A percentile compares a stretch with the other conserved stretches of the same genome.
Evolutionary conservation across 1,284 basidiomycete species (phyloP).

Genomic region (Leucoagaricus sp.): DNA sequence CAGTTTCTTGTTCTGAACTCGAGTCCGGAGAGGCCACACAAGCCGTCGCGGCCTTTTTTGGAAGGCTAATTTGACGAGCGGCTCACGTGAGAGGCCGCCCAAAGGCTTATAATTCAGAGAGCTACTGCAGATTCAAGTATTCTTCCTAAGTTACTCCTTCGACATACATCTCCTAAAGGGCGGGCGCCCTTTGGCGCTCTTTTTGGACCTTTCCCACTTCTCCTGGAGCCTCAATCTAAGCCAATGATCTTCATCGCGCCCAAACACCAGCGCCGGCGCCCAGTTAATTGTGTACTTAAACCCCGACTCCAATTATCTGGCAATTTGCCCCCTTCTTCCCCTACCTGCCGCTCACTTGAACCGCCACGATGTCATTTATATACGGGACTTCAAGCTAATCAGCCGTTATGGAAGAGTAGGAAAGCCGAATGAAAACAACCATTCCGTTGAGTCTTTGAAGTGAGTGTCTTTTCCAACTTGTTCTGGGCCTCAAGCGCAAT

Average conservation of each 20-base stretch:
- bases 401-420: too few species aligned
- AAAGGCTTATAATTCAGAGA: neutral
- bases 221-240: too few species aligned
- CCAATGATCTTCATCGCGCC: neutral
- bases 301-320: neutral
- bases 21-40: neutral
- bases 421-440: too few species aligned
- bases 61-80: neutral
- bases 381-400: too few species aligned
- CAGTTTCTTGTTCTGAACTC: neutral
- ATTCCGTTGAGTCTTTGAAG: too few species aligned
- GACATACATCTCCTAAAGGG: neutral
- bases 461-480: too few species aligned
- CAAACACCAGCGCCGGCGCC: neutral
- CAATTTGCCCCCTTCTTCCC: neutral
- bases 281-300: neutral
- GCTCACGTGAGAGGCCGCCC: neutral
- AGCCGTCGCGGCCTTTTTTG: neutral
- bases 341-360: neutral
- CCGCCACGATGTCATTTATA: too few species aligned
- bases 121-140: neutral
- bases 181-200: too few species aligned
- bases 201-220: too few species aligned
- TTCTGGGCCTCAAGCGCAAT: too few species aligned
- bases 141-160: neutral